These are phyloP conservation scores for Crithidia mellificae DNA, from an alignment of 208 protist species.

Conservation along the genomic window DNA sequence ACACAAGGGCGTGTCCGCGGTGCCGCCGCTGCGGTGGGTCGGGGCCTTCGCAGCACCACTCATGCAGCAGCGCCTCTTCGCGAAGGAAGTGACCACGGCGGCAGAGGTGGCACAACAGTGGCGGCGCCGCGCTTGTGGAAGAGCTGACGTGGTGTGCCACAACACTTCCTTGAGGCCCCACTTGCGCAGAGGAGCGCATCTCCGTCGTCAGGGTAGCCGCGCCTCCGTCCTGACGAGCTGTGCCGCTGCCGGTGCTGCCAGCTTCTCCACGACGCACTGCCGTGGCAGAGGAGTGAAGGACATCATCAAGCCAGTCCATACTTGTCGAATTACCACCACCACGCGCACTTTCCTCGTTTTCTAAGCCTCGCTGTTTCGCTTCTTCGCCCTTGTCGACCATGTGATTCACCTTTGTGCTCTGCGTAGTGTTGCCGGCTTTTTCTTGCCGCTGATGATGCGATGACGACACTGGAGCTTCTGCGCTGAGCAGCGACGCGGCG, in stretches of 20 bases:
- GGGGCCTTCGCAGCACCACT: constrained; percentile 83
- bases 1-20: constrained; percentile 32
- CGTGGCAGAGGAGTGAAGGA: constrained; percentile 13
- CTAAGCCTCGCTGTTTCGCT: not conserved
- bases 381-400: not conserved
- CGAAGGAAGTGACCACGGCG: constrained; percentile 42
- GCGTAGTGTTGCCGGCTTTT: not conserved
- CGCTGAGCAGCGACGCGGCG: constrained; percentile 18
- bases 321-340: not conserved
- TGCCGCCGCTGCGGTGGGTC: constrained; percentile 34
- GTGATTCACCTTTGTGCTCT: not conserved
- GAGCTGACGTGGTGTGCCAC: not conserved
- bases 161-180: too few species aligned
- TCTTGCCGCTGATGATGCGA: not conserved
- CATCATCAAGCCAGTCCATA: constrained; percentile 28
- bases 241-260: constrained; percentile 1
- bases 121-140: not conserved
- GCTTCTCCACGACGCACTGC: constrained; percentile 4
- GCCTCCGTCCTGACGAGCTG: too few species aligned
- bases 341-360: not conserved
- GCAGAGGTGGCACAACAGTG: constrained; percentile 63
- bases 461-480: not conserved
- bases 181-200: too few species aligned
- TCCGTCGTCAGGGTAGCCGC: too few species aligned
- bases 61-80: constrained; percentile 55